Percentiles rank a stretch among this genome's conserved stretches.
Conservation (phyloP, 2,329 filamentous ascomycete species). For the Aspergillus piperis region DNA sequence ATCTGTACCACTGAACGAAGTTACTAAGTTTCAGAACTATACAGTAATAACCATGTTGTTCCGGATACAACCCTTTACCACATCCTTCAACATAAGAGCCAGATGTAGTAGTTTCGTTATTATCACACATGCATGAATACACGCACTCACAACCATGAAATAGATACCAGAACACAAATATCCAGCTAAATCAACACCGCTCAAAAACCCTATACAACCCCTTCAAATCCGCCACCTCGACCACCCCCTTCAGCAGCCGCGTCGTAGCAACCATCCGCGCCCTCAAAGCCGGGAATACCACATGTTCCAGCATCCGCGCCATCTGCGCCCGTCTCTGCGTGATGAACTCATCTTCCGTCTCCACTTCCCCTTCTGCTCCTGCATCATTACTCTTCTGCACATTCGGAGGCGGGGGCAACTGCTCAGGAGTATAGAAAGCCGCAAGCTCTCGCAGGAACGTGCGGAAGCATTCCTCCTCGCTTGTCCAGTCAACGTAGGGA, state of each 20-base stretch:
- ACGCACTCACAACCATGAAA: not conserved
- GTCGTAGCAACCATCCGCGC: conserved; percentile 79
- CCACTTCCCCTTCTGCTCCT: conserved; percentile 25
- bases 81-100: not conserved
- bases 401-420: conserved; percentile 59
- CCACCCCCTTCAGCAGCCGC: conserved; percentile 70
- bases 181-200: conserved; percentile 63
- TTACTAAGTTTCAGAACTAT: too few species aligned
- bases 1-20: too few species aligned
- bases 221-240: conserved; percentile 90
- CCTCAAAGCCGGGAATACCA: conserved; percentile 88
- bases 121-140: not conserved
- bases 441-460: conserved; percentile 84
- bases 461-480: conserved; percentile 83
- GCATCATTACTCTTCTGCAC: conserved; percentile 10
- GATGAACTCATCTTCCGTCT: conserved; percentile 47
- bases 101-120: not conserved
- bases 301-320: conserved; percentile 74
- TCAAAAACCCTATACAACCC: conserved; percentile 94
- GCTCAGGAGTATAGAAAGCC: conserved; percentile 86
- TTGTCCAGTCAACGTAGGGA: conserved; percentile 81
- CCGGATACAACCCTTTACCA: not conserved
- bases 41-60: too few species aligned
- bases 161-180: not conserved
- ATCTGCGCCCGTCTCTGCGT: conserved; percentile 65